Evolutionary conservation across 192 early-diverging fungal species (phyloP).

Genomic region (Chytriomyces sp.): DNA sequence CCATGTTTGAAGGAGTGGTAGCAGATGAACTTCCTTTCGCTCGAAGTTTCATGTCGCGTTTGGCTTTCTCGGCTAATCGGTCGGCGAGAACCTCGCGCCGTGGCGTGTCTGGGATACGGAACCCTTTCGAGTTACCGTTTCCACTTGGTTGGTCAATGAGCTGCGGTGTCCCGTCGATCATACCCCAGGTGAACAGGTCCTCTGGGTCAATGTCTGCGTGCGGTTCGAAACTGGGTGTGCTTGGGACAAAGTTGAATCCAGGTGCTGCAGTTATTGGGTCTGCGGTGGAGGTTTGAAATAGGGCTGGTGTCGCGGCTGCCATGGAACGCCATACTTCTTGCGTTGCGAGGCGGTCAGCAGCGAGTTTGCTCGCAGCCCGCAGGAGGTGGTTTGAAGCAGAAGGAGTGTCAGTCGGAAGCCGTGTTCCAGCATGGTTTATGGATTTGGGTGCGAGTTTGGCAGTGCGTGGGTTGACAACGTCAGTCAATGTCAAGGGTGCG

Average conservation of each 20-base stretch:
- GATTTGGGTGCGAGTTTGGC: conserved; percentile 62
- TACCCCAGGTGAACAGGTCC: conserved; percentile 85
- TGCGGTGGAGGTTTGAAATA: conserved; percentile 37
- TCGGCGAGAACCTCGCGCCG: conserved; percentile 68
- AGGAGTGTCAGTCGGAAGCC: conserved; percentile 47
- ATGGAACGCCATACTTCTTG: conserved; percentile 54
- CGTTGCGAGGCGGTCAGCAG: conserved; percentile 40
- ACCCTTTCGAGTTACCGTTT: conserved; percentile 44
- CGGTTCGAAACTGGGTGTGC: conserved; percentile 71
- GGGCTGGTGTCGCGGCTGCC: conserved; percentile 59
- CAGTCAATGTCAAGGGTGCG: conserved; percentile 47
- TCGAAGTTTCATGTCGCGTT: conserved; percentile 17
- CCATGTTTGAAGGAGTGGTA: no score
- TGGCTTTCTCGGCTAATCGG: conserved; percentile 64
- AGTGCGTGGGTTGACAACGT: conserved; percentile 35
- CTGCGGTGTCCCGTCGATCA: conserved; percentile 79
- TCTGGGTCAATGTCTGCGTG: conserved; percentile 65
- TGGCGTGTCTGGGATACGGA: conserved; percentile 66
- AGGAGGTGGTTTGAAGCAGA: conserved; percentile 36
- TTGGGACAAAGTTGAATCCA: conserved; percentile 69
- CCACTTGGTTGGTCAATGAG: conserved; percentile 57
- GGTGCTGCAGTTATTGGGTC: conserved; percentile 35
- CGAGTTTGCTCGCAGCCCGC: conserved; percentile 15
- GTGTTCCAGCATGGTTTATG: conserved; percentile 67
- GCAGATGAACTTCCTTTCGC: neutral